Base-by-base conservation (phyloP, 768 basidiomycete species). In the Filobasidium floriforme region DNA sequence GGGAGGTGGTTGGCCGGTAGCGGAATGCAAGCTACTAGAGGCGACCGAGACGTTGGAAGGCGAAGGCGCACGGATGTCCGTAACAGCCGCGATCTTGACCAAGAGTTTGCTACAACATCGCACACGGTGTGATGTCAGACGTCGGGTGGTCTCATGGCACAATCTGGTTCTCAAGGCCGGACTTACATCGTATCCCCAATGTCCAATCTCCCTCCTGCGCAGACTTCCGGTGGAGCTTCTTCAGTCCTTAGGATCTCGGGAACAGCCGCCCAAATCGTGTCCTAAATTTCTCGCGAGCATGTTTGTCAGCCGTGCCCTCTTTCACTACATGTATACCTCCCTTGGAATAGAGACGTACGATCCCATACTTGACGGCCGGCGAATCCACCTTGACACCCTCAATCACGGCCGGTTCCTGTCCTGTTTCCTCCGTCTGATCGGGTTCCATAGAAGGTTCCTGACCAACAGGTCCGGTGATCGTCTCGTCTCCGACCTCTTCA, bases 11-110 rank as follows among this genome's bases (percentile, higher is more conserved):
- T 15, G 19, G 24, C 22, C 54, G 54, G 24, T 57, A 26, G 12
- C 37, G 41, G 68, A 54, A 9, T 57, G 54, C 15, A 59, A 32
- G 41, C 59, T 32, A 60, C 62, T 61, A 15, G 72, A 69, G 37
- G 66, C 61, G 26, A 70, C 65, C 12, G 72, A 73, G 28, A 71
- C 29, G 28, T 71, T 69, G 6, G 73, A 73, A 32, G 68, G 71
- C 2, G 74, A 75, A 4, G 71, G 76, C 19, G 68, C 74, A 44
- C 72, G 61, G 6, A 68, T 65, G 11, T 67, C 68, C 46, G 68
- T 65, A 0, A 70, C 66, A 15, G 59, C 49, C 43, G 71, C 72
- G 28, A 77, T 49, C 15, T 66, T 69, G 43, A 52, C 44, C 19
- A 74, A 57, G 61, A 75, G 74, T 61, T 66, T 54, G 5, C 73